Conservation (phyloP, 208 protist genomes). For the Trypanosoma brucei region DNA sequence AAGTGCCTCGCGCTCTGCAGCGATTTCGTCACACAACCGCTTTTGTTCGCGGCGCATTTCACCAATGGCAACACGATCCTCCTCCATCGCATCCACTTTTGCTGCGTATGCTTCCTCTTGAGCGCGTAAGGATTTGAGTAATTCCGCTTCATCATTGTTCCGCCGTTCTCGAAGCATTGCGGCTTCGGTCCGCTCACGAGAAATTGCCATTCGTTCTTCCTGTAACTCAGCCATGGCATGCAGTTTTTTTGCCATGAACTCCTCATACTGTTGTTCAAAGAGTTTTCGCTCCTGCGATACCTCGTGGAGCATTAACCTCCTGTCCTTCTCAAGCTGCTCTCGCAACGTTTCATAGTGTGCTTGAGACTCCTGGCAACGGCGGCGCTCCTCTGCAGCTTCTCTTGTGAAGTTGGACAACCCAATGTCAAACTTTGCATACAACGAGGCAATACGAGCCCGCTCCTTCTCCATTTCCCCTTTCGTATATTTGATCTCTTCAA, state of each 20-base stretch:
- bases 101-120: conserved; percentile 69
- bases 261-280: conserved; percentile 82
- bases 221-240: conserved; percentile 73
- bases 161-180: conserved; percentile 66
- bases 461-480: conserved; percentile 69
- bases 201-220: conserved; percentile 61
- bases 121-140: conserved; percentile 64
- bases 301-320: conserved; percentile 68
- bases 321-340: conserved; percentile 76
- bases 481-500: conserved; percentile 48
- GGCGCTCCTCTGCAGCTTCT: conserved; percentile 73
- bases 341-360: conserved; percentile 77
- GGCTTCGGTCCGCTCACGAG: conserved; percentile 66
- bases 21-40: conserved; percentile 41
- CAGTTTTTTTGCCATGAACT: conserved; percentile 70
- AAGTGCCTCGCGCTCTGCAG: conserved; percentile 59
- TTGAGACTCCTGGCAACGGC: conserved; percentile 50
- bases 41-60: conserved; percentile 61
- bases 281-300: conserved; percentile 77
- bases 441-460: conserved; percentile 43
- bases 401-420: conserved; percentile 55
- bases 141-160: conserved; percentile 67
- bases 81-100: conserved; percentile 64
- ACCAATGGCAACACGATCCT: conserved; percentile 42
- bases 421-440: conserved; percentile 82